Percentiles rank a stretch among this genome's conserved stretches.
phyloP scores from a whole-genome alignment of 768 basidiomycete genomes.

The Tulasnella sp. region DNA sequence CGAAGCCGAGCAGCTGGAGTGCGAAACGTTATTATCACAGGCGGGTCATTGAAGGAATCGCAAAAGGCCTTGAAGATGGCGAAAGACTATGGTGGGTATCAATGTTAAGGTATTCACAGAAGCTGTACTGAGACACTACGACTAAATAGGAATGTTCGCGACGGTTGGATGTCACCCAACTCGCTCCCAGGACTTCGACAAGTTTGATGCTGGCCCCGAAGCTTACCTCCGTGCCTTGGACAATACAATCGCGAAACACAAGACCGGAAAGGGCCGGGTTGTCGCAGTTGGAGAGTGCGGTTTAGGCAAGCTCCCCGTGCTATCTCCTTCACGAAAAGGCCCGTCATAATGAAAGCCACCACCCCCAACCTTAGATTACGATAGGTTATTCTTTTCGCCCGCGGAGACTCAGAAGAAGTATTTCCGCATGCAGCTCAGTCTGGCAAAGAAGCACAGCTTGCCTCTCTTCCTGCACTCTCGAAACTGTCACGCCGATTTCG shows the following conservation, averaged over 20 bases:
- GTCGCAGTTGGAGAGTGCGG: constrained; percentile 80
- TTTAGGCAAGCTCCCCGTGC: constrained; percentile 48
- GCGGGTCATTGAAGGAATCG: constrained; percentile 65
- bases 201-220: constrained; percentile 52
- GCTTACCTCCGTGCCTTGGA: constrained; percentile 62
- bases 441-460: constrained; percentile 67
- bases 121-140: constrained; percentile 3
- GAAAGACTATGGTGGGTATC: constrained; percentile 47
- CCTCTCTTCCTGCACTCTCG: constrained; percentile 81
- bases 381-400: constrained; percentile 62
- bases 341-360: not conserved
- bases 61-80: constrained; percentile 59
- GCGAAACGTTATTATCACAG: constrained; percentile 70
- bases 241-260: constrained; percentile 49
- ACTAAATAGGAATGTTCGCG: constrained; percentile 54
- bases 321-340: not conserved
- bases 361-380: constrained; percentile 55
- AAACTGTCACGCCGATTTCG: constrained; percentile 68
- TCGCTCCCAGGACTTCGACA: constrained; percentile 63
- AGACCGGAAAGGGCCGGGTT: constrained; percentile 54
- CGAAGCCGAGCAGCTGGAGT: constrained; percentile 61
- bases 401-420: constrained; percentile 57
- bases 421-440: constrained; percentile 61
- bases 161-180: constrained; percentile 82
- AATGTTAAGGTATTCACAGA: not conserved